Conservation (phyloP, 805 yeast genomes). For the Saccharomyces jurei region DNA sequence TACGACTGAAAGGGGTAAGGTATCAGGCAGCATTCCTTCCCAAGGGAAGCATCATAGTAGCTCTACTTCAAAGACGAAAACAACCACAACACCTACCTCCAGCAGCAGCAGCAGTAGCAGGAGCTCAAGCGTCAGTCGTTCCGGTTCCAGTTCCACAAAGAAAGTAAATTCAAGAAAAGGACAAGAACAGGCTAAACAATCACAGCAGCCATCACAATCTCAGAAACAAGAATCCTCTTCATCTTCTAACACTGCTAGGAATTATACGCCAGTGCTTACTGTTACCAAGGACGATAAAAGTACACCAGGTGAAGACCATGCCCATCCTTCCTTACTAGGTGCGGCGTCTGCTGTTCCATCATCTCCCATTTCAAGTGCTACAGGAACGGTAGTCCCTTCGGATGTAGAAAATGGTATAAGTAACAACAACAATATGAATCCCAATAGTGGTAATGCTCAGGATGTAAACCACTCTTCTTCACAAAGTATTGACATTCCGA, state of each 20-base stretch:
- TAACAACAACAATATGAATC: conserved; percentile 6
- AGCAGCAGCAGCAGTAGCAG: neutral
- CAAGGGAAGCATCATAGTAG: conserved; percentile 3
- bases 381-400: neutral
- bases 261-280: conserved; percentile 11
- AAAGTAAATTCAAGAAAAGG: neutral
- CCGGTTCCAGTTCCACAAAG: conserved; percentile 1
- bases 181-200: neutral
- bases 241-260: neutral
- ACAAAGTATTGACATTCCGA: conserved; percentile 29
- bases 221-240: neutral
- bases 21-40: neutral
- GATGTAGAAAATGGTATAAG: conserved; percentile 1
- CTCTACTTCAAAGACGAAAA: conserved; percentile 1
- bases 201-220: neutral
- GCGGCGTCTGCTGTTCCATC: conserved; percentile 19
- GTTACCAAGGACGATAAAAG: conserved; percentile 9
- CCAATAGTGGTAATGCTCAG: conserved; percentile 5
- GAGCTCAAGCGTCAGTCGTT: neutral
- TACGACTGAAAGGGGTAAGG: neutral
- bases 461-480: conserved; percentile 18
- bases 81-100: neutral
- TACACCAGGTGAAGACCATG: conserved; percentile 1
- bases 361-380: conserved; percentile 1
- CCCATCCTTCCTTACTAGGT: conserved; percentile 24